Evolutionary conservation across 345 rosid species (phyloP).

Genomic region (Eucalyptus sp.): DNA sequence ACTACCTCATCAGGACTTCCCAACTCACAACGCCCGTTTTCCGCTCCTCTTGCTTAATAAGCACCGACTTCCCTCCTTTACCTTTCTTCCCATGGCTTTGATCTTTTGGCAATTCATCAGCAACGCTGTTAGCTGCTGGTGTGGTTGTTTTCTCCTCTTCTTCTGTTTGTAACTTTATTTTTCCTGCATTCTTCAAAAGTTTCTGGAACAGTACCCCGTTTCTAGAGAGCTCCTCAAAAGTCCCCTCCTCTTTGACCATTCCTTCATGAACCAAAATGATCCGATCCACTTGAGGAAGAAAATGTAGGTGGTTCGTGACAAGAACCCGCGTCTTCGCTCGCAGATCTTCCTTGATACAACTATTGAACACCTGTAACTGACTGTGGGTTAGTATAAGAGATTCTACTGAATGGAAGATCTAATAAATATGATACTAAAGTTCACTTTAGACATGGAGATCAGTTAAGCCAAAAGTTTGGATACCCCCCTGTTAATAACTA

Average conservation of each 20-base stretch:
- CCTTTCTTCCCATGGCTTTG: conserved; percentile 17
- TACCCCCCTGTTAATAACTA: neutral
- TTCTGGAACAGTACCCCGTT: conserved; percentile 63
- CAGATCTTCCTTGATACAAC: conserved; percentile 73
- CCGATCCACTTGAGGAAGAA: neutral
- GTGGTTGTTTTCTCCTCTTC: conserved; percentile 18
- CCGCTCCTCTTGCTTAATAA: conserved; percentile 85
- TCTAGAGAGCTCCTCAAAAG: neutral
- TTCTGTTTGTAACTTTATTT: conserved; percentile 59
- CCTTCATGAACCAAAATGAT: neutral
- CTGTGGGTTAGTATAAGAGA: neutral
- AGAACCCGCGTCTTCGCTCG: conserved; percentile 73
- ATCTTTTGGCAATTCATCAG: conserved; percentile 4
- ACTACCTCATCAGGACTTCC: conserved; percentile 74
- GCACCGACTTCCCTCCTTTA: conserved; percentile 56
- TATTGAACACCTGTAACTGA: conserved; percentile 61
- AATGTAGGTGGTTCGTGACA: conserved; percentile 68
- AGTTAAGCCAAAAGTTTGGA: neutral
- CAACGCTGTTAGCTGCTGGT: conserved; percentile 19
- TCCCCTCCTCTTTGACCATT: neutral
- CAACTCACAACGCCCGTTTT: conserved; percentile 86
- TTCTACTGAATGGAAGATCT: neutral
- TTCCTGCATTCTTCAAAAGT: conserved; percentile 93
- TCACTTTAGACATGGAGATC: neutral
- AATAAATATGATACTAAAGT: neutral